Evolutionary conservation across 139 green algal genomes (phyloP), one percentile per base, ranked within the genome.

Genomic region (Microglena sp.): DNA sequence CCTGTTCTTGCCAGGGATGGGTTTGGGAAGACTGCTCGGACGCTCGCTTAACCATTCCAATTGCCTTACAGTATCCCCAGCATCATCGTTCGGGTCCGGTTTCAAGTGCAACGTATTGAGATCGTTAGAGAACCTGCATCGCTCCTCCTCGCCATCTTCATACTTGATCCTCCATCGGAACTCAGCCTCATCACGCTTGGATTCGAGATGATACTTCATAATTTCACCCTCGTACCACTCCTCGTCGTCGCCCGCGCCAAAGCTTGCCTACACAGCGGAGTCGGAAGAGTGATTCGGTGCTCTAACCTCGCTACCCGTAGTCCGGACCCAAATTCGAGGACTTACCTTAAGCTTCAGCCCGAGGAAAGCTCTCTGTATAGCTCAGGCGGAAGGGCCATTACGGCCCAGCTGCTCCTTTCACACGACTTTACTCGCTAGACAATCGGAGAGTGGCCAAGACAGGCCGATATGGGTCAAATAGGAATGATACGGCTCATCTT

Each of bases 81-180:
- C n/a, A n/a, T n/a, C n/a, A n/a, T n/a, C n/a, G n/a, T n/a, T n/a
- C n/a, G n/a, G n/a, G n/a, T n/a, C n/a, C n/a, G n/a, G n/a, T n/a
- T n/a, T n/a, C n/a, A n/a, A n/a, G n/a, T n/a, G n/a, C 29, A 36
- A 45, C 29, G 8, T 64, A 6, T 64, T 8, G 6, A 64, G 56
- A 22, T 64, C 31, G 18, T 44, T 27, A 45, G 24, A 7, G n/a
- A 64, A 64, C 56, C 8, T 64, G 5, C 6, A 28, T 31, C 56
- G 22, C 56, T 64, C 56, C 56, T 64, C 15, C 8, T 64, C 56
- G 29, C 56, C 56, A n/a, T 64, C 56, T 27, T 59, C 22, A 44
- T 45, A n/a, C 18, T 44, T 26, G 8, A 35, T 21, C 6, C 40
- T 45, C 26, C 24, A 18, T 8, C 18, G 29, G 24, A 31, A 18